These are phyloP conservation scores for Luffa aegyptiaca DNA, from an alignment of 306 rosid genomes.

Conservation along the genomic window DNA sequence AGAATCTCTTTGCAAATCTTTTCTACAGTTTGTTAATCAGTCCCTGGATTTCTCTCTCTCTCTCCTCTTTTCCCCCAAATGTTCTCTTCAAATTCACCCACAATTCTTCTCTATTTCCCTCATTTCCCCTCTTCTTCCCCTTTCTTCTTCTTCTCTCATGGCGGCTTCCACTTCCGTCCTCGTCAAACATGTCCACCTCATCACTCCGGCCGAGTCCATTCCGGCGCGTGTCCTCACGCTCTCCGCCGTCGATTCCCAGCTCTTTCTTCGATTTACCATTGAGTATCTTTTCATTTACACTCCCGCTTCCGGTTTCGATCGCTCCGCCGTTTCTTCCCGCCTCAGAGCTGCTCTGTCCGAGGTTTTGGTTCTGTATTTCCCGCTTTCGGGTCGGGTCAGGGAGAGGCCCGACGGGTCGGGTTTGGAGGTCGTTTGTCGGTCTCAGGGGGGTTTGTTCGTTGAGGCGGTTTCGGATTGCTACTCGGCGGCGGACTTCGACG, in stretches of 20 bases:
- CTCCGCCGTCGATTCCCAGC: slow-evolving; percentile 76
- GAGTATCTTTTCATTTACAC: slow-evolving; percentile 63
- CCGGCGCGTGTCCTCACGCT: slow-evolving; percentile 45
- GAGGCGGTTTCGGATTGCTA: slow-evolving; percentile 46
- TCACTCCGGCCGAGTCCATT: slow-evolving; percentile 59
- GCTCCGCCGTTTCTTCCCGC: slow-evolving; percentile 13
- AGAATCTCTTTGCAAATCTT: background rate
- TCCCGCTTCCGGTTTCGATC: slow-evolving; percentile 25
- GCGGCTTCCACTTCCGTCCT: slow-evolving; percentile 39
- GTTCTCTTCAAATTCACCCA: slow-evolving; percentile 4
- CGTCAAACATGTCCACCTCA: slow-evolving; percentile 40
- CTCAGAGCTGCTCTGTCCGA: slow-evolving; percentile 48
- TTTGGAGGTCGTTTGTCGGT: slow-evolving; percentile 56
- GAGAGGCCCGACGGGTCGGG: slow-evolving; percentile 23
- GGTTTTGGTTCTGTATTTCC: slow-evolving; percentile 54
- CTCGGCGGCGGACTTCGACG: slow-evolving; percentile 30
- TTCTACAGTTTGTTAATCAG: background rate
- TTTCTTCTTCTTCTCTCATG: slow-evolving; percentile 20
- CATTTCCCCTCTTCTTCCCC: background rate
- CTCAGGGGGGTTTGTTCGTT: slow-evolving; percentile 64
- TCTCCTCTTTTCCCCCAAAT: background rate
- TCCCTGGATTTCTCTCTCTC: background rate
- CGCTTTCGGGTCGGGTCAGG: slow-evolving; percentile 61
- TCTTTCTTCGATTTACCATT: slow-evolving; percentile 76
- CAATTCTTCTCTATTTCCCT: background rate